A percentile compares a stretch with the other conserved stretches of the same genome.
Conservation (phyloP, 768 basidiomycete genomes). For the Lyophyllum shimeji region DNA sequence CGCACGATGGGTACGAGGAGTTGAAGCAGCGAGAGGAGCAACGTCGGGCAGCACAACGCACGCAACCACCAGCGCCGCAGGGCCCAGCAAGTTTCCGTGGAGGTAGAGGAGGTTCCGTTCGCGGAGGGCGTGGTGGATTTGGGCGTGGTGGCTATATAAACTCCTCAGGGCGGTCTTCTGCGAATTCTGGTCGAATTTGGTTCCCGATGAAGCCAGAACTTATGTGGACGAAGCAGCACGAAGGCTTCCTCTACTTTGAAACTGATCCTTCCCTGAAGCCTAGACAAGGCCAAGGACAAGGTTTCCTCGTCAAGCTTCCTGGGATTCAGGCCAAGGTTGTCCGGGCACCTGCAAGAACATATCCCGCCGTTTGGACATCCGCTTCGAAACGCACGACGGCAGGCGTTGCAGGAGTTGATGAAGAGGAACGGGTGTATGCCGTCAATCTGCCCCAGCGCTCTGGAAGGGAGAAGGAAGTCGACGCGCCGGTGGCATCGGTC, state of each 20-base stretch:
- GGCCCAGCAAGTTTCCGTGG: conserved; percentile 41
- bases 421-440: conserved; percentile 44
- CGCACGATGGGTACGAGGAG: conserved; percentile 88
- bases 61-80: conserved; percentile 30
- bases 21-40: conserved; percentile 75
- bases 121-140: conserved; percentile 48
- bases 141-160: conserved; percentile 40
- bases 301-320: conserved; percentile 64
- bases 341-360: conserved; percentile 30
- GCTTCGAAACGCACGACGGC: conserved; percentile 19
- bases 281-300: conserved; percentile 52
- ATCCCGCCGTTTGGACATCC: conserved; percentile 15
- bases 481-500: conserved; percentile 25
- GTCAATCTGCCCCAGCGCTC: conserved; percentile 54
- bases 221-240: conserved; percentile 83
- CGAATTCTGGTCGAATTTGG: conserved; percentile 53
- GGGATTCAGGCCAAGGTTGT: conserved; percentile 44
- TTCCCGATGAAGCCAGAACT: conserved; percentile 76
- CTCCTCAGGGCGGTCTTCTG: conserved; percentile 29
- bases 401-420: conserved; percentile 32
- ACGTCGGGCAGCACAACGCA: conserved; percentile 32
- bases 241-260: conserved; percentile 63
- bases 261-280: conserved; percentile 55
- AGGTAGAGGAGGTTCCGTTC: conserved; percentile 45
- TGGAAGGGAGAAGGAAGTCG: conserved; percentile 34